Evolutionary conservation across 371 early-diverging fungal species (phyloP), one percentile per base, ranked within the genome.

Genomic region (Amoeboaphelidium protococcarum): DNA sequence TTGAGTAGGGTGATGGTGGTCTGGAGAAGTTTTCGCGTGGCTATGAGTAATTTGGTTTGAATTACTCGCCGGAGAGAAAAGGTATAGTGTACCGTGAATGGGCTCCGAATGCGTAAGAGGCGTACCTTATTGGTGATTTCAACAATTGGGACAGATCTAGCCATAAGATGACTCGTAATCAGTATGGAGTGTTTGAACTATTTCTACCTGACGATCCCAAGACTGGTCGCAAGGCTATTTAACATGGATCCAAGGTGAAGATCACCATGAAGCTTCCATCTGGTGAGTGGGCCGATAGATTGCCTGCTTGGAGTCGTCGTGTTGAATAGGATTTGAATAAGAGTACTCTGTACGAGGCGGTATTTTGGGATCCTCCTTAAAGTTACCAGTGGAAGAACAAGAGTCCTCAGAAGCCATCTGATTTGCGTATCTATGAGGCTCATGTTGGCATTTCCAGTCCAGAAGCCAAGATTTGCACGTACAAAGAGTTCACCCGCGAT

Each of bases 371-470:
- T 57, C 94, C 94, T 23, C 13, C 51, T 22, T 48, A 71, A 25
- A 53, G 61, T 41, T 83, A 85, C 57, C 51, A 49, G 13, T 82
- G 80, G 67, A 75, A 76, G 54, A 62, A 87, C 65, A 58, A 65
- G 47, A 48, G 54, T 13, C 47, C 61, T 6, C 61, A 67, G 22
- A 67, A 65, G 27, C 82, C 83, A 0, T 55, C 54, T 31, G 57
- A 62, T 3, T 61, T 85, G 37, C 69, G 78, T 46, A 77, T 92
- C 47, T 92, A 92, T 56, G 94, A 92, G 62, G 80, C 90, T 3
- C 94, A 92, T 56, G 62, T 64, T 62, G 94, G 94, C 20, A 92
- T 92, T 50, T 76, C 86, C 20, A 72, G 82, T 21, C 65, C 76
- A 2, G 88, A 91, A 53, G 71, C 66, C 27, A 66, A 74, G 1